These are phyloP conservation scores for Hirsutella thompsonii DNA, from an alignment of 2,329 filamentous ascomycete species.

Conservation along the genomic window DNA sequence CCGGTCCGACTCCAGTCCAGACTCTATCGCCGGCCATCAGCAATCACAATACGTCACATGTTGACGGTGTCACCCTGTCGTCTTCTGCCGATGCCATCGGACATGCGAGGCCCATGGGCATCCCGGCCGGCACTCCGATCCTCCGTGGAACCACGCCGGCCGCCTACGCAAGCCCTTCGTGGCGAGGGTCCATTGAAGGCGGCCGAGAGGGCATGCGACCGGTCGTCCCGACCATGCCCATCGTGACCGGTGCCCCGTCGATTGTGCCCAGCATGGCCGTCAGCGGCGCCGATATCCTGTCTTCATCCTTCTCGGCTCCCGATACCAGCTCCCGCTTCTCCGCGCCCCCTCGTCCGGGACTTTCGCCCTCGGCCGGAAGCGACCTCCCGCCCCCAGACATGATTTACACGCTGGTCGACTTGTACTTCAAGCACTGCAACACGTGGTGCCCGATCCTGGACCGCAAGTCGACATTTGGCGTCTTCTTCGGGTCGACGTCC, in stretches of 20 bases:
- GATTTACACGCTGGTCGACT: constrained; percentile 43
- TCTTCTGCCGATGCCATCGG: constrained; percentile 7
- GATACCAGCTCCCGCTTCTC: not conserved
- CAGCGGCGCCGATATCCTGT: not conserved
- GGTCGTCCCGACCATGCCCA: constrained; percentile 4
- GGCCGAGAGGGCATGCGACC: constrained; percentile 14
- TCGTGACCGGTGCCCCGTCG: not conserved
- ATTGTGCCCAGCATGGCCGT: not conserved
- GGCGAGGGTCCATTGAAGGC: constrained; percentile 9
- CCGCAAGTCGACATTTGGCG: constrained; percentile 25
- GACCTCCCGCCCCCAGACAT: constrained; percentile 48
- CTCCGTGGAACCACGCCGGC: constrained; percentile 17
- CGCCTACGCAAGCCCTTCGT: constrained; percentile 21
- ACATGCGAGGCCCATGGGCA: constrained; percentile 5
- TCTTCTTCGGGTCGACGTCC: constrained; percentile 26
- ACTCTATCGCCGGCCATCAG: constrained; percentile 20
- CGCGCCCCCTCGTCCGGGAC: constrained; percentile 8
- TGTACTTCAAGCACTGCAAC: constrained; percentile 53
- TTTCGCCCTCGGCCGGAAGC: constrained; percentile 22
- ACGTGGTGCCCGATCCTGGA: constrained; percentile 40
- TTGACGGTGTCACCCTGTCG: constrained; percentile 13
- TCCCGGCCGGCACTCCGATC: constrained; percentile 2
- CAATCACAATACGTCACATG: constrained; percentile 13
- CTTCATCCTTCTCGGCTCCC: not conserved
- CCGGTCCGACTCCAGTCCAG: constrained; percentile 5